Evolutionary conservation across 2,329 filamentous ascomycete genomes (phyloP), one percentile per base, ranked within the genome.

Genomic region (Phialophora macrospora): DNA sequence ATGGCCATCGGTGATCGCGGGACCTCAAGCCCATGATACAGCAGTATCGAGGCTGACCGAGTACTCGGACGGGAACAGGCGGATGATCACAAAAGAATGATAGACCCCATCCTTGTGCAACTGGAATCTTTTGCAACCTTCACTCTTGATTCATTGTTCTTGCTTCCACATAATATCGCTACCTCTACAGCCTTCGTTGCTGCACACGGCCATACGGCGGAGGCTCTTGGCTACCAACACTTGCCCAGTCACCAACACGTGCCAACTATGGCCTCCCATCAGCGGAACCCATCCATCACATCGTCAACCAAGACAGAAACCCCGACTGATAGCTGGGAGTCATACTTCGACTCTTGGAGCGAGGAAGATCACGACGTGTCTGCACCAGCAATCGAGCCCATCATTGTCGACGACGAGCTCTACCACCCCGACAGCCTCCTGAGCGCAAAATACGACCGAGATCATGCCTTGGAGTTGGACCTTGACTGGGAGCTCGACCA

Each of bases 271-370:
- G 48, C 58, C 5, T 30, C 24, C 22, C 58, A 60, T 30, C 46
- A 60, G 20, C 46, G 58, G 2, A 52, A 60, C n/a, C 2, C 34
- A 28, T 60, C 58, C 14, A 60, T 60, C 30, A 48, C 58, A 60
- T 60, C 58, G 12, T 60, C 58, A 11, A 52, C 48, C 46, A 51
- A 54, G 46, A 67, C 63, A 0, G 55, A 49, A 26, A 69, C 67
- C 9, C 65, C 65, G 8, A 67, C 46, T 6, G 65, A 69, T 56
- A 56, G 62, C 56, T 67, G 67, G 67, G 61, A 63, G 30, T 69
- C 67, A n/a, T 69, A 69, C 46, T 69, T 69, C 55, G 67, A 69
- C 54, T 67, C 52, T 12, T 69, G 67, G 67, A 60, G 30, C n/a
- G 30, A 12, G 56, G 67, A 69, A 44, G 67, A 69, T 52, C 44